phyloP scores from a whole-genome alignment of 2,329 filamentous ascomycete genomes.

The Ceratocystis eucalypticola region DNA sequence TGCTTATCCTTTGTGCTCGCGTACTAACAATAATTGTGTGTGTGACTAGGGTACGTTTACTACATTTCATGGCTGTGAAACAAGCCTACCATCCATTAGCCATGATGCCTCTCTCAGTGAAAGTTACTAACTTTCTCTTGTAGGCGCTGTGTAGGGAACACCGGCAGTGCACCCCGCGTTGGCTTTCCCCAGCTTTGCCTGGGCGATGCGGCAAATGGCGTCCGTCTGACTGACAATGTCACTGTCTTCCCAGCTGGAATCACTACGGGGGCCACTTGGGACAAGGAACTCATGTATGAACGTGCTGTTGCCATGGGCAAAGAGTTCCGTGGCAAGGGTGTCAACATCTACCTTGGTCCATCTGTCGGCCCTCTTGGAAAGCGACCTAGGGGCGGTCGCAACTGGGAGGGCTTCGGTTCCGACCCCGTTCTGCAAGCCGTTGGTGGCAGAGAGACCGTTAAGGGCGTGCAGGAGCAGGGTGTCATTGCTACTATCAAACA shows the following conservation, averaged over 20 bases:
- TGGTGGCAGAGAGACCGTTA: conserved; percentile 64
- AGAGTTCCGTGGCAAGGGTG: conserved; percentile 60
- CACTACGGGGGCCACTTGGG: conserved; percentile 59
- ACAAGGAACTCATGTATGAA: conserved; percentile 56
- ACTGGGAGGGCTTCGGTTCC: conserved; percentile 61
- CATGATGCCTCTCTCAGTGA: neutral
- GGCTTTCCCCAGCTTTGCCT: conserved; percentile 60
- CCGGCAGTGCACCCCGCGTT: conserved; percentile 54
- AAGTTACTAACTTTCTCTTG: neutral
- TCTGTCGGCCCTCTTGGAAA: conserved; percentile 57
- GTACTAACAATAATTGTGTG: neutral
- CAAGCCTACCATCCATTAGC: neutral
- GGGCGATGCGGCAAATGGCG: conserved; percentile 57
- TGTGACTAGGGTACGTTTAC: conserved; percentile 6
- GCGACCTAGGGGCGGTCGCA: conserved; percentile 58
- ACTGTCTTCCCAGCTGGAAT: conserved; percentile 72
- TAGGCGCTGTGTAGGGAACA: conserved; percentile 61
- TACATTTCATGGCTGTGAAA: neutral
- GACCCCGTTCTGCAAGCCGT: conserved; percentile 65
- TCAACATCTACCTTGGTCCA: conserved; percentile 58
- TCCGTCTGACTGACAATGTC: conserved; percentile 59
- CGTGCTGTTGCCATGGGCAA: conserved; percentile 55
- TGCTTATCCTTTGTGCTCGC: conserved; percentile 9
- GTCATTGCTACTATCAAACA: conserved; percentile 46
- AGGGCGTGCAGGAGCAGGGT: conserved; percentile 48